A percentile compares a stretch with the other conserved stretches of the same genome.
Conservation (phyloP, 768 basidiomycete genomes). For the Tylopilus sp. region DNA sequence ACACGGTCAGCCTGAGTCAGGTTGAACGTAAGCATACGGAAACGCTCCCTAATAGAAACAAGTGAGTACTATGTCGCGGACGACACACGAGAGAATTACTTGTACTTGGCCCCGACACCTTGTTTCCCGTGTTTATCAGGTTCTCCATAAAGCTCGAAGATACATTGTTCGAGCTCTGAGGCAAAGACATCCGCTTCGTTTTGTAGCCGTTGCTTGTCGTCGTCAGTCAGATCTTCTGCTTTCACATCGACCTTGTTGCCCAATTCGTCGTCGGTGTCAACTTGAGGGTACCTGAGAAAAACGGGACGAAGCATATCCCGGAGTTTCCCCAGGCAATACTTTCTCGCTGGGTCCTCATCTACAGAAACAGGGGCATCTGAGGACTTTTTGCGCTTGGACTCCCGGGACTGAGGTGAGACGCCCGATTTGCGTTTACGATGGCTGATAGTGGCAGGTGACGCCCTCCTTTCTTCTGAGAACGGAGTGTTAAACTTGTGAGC, state of each 20-base stretch:
- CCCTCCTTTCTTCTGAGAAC: slow-evolving; percentile 20
- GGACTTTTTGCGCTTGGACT: slow-evolving; percentile 46
- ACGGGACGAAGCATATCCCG: slow-evolving; percentile 68
- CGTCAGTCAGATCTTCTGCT: slow-evolving; percentile 54
- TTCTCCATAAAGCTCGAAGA: slow-evolving; percentile 76
- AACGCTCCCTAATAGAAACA: slow-evolving; percentile 64
- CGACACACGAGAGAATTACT: slow-evolving; percentile 43
- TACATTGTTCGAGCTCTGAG: slow-evolving; percentile 66
- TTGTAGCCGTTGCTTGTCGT: slow-evolving; percentile 53
- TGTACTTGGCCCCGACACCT: slow-evolving; percentile 74
- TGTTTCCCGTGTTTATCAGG: slow-evolving; percentile 65
- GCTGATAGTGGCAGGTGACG: slow-evolving; percentile 18
- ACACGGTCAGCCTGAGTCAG: slow-evolving; percentile 79
- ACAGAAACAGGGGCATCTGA: slow-evolving; percentile 37
- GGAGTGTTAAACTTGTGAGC: slow-evolving; percentile 16
- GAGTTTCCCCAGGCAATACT: slow-evolving; percentile 76
- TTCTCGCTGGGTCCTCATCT: slow-evolving; percentile 69
- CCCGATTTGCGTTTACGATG: slow-evolving; percentile 55
- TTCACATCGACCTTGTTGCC: slow-evolving; percentile 40
- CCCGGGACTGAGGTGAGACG: slow-evolving; percentile 35
- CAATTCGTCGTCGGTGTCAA: slow-evolving; percentile 33
- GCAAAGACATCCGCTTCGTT: slow-evolving; percentile 62
- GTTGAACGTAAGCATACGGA: slow-evolving; percentile 88
- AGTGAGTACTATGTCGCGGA: slow-evolving; percentile 3
- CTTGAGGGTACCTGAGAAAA: slow-evolving; percentile 67